phyloP scores from a whole-genome alignment of 2,329 filamentous ascomycete species.

The Curvularia verruculosa region DNA sequence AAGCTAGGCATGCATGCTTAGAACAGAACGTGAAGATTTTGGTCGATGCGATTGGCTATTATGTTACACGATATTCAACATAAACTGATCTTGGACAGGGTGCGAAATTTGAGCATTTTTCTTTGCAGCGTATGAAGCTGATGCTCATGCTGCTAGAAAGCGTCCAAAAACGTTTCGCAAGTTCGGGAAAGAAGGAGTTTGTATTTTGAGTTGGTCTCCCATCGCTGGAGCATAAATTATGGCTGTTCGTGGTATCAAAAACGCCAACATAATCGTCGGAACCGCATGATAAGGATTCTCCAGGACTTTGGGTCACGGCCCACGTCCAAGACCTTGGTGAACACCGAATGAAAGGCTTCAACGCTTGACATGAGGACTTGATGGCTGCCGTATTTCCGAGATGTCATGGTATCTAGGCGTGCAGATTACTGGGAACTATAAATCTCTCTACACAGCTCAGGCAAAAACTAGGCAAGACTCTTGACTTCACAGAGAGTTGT shows the following conservation, averaged over 20 bases:
- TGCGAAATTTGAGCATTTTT: background rate
- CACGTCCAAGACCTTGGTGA: background rate
- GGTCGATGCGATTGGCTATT: background rate
- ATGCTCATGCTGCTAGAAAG: background rate
- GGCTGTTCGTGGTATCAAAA: background rate
- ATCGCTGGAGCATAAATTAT: background rate
- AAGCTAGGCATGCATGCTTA: background rate
- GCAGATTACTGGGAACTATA: background rate
- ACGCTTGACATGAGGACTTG: background rate
- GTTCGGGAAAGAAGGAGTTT: background rate
- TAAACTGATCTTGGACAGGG: no score
- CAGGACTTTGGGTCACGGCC: background rate
- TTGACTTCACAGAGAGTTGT: background rate
- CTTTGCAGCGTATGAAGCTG: background rate
- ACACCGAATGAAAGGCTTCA: background rate
- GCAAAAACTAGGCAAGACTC: background rate
- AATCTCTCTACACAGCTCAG: background rate
- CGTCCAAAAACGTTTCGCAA: background rate
- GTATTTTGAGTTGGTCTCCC: background rate
- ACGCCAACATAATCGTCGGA: background rate
- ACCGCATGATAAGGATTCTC: background rate
- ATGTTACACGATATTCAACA: background rate
- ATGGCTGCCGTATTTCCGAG: background rate
- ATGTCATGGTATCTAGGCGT: background rate
- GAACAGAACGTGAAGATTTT: background rate